Base-by-base conservation (phyloP, 2,329 filamentous ascomycete species). In the Epicoccum sorghinum region DNA sequence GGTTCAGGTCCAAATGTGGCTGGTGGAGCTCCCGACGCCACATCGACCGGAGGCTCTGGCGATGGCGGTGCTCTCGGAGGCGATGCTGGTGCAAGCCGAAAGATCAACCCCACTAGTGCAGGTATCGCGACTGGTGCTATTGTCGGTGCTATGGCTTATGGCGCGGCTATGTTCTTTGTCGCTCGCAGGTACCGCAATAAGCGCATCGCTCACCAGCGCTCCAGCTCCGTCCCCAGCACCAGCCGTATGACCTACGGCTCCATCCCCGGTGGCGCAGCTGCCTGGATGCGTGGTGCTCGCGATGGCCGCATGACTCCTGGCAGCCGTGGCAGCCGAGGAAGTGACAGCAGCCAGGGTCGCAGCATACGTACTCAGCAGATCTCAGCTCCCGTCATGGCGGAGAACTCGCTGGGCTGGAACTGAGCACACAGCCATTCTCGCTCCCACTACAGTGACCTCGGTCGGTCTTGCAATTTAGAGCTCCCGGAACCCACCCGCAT, bases 331-430 rank as follows among this genome's bases (percentile, higher is more conserved):
- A 73, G 70, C 45, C 66, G 59, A 29, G 67, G 68, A 48, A 72
- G 69, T 52, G 69, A 65, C 58, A 93, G 89, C 71, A 89, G 89
- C 61, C 84, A 86, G 55, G 83, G 81, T 62, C 83, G 83, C 44
- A 88, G 82, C 61, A 82, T 85, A 50, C 79, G 87, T 58, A 87
- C 86, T 49, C 83, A 86, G 68, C 85, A 88, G 76, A 96, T 97
- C 73, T 96, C 90, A 58, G 90, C 91, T 30, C 93, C 93, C 3
- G 89, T 96, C 60, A 93, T 93, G 75, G 89, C 92, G 3, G 92
- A 96, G 80, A 97, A 97, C 82, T 96, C 91, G 46, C 84, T 97
- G 62, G 93, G 93, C 68, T 97, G 93, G 93, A 96, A 96, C 80
- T 97, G 83, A 86, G 47, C 35, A 30, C 27, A 37, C 32, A 33